These are phyloP conservation scores for Kwoniella shivajii DNA, from an alignment of 1,284 basidiomycete genomes.

Conservation along the genomic window DNA sequence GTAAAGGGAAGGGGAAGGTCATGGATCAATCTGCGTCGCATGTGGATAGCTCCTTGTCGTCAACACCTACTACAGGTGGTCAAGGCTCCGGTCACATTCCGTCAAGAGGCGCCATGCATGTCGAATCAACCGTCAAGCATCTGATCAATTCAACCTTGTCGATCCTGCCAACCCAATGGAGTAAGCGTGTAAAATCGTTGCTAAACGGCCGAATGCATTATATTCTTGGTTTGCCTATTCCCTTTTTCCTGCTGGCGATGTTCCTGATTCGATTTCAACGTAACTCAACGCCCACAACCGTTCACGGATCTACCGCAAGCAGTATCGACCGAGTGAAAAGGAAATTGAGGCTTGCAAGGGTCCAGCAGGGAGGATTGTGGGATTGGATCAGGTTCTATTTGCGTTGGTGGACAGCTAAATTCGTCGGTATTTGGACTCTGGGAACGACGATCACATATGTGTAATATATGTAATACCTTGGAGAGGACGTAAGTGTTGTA, in stretches of 20 bases:
- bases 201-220: neutral
- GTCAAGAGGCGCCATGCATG: neutral
- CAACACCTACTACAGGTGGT: neutral
- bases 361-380: conserved; percentile 17
- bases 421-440: conserved; percentile 47
- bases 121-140: neutral
- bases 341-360: conserved; percentile 15
- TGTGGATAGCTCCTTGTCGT: neutral
- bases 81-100: neutral
- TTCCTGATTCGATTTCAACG: conserved; percentile 5
- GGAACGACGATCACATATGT: conserved; percentile 52
- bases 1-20: conserved; percentile 1
- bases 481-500: too few relatives aligned
- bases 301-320: neutral
- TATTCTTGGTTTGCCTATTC: conserved; percentile 13
- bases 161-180: neutral
- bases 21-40: neutral
- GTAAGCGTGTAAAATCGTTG: neutral
- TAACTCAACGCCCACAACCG: neutral
- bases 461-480: conserved; percentile 19
- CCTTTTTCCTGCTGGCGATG: conserved; percentile 15
- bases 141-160: neutral
- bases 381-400: conserved; percentile 39
- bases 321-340: conserved; percentile 8
- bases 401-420: conserved; percentile 45